Base-by-base conservation (phyloP, 345 rosid genomes). In the Brassica nigra region DNA sequence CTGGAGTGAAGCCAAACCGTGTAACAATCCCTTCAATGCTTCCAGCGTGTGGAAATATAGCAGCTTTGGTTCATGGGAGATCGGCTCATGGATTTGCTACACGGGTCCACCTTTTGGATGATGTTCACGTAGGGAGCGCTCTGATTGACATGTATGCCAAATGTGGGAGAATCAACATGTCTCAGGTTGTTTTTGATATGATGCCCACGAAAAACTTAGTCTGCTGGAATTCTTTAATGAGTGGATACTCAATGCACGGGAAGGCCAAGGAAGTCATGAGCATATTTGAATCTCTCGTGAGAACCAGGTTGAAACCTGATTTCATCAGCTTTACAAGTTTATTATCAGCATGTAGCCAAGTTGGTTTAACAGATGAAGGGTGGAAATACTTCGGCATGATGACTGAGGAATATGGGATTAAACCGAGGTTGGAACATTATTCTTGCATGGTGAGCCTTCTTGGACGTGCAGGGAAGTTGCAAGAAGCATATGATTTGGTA, bases 71-170 rank as follows among this genome's bases (percentile, higher is more conserved):
- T 74, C 87, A 88, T 14, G 92, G 91, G 36, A 89, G 84, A 72
- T 87, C 89, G 31, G 85, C 85, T 67, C 94, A 90, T 77, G 86
- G 88, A 71, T 90, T 83, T 76, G 79, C 89, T 66, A 77, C 78
- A 65, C 84, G 87, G 85, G 55, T 71, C 20, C 84, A 85, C 78
- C 83, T 88, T 9, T 62, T 66, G 20, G 76, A 81, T 54, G 87
- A 89, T 78, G 82, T 88, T 77, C 87, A 87, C 75, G 89, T 89
- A 15, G 80, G 88, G 12, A 88, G 92, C 71, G 92, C 98, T 20
- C 81, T 93, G 79, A 79, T 88, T 80, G 94, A 91, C 75, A 91
- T 89, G 94, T 89, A 93, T 68, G 92, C 92, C 28, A 91, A 93
- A 72, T 91, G 97, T 73, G 97, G 97, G 68, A 77, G 88, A 71